Conservation (phyloP, 352 stramenopile species). For the Halophytophthora batemanensis region DNA sequence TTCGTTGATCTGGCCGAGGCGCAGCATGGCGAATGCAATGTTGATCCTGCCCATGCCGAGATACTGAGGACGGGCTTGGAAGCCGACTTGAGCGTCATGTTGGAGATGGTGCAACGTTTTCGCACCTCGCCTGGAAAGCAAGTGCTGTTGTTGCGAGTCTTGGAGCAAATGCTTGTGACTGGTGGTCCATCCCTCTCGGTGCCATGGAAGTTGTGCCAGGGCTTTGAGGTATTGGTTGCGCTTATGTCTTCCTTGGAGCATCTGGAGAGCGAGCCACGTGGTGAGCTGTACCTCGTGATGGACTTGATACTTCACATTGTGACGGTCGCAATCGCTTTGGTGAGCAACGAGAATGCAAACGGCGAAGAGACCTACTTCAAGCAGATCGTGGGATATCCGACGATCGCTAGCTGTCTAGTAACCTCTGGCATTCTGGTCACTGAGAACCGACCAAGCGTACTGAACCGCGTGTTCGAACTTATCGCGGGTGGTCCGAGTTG, state of each 20-base stretch:
- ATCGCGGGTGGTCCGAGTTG: conserved; percentile 36
- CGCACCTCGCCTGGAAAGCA: conserved; percentile 31
- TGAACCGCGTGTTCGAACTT: conserved; percentile 59
- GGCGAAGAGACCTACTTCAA: conserved; percentile 38
- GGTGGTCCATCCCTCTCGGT: conserved; percentile 34
- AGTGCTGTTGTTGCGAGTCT: conserved; percentile 33
- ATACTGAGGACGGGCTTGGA: conserved; percentile 50
- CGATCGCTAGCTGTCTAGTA: conserved; percentile 53
- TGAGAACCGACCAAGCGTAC: conserved; percentile 22
- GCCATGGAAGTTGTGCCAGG: conserved; percentile 51
- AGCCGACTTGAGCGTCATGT: conserved; percentile 50
- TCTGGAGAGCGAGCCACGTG: conserved; percentile 17
- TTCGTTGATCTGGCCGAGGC: conserved; percentile 37
- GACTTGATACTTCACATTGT: conserved; percentile 52
- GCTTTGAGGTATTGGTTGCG: conserved; percentile 56
- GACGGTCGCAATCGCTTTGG: conserved; percentile 38
- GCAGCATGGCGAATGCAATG: conserved; percentile 3
- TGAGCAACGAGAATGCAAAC: conserved; percentile 14
- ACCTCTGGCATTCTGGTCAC: conserved; percentile 50
- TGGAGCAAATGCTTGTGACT: conserved; percentile 43
- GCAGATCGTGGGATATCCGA: conserved; percentile 37
- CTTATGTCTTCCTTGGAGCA: conserved; percentile 54
- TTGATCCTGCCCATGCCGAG: conserved; percentile 3
- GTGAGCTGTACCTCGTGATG: conserved; percentile 36
- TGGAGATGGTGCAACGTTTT: conserved; percentile 49